Conservation (phyloP, 2,329 filamentous ascomycete species). For the Venturia nashicola region DNA sequence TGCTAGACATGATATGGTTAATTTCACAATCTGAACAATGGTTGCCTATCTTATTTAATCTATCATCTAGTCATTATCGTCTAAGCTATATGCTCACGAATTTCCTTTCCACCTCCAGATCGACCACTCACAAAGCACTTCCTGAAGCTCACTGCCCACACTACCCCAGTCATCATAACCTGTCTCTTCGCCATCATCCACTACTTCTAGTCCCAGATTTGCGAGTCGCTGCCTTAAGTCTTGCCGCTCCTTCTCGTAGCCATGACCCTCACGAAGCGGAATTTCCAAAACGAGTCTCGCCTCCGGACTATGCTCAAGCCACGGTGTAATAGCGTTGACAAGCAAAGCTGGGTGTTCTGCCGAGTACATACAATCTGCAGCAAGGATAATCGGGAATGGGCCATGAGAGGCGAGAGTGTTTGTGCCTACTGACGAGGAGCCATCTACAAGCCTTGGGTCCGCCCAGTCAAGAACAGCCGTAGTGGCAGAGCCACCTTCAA, state of each 20-base stretch:
- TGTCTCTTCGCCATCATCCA: constrained; percentile 50
- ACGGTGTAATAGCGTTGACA: constrained; percentile 54
- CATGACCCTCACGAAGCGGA: constrained; percentile 52
- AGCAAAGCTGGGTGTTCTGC: constrained; percentile 68
- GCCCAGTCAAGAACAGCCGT: constrained; percentile 65
- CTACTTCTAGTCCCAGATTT: constrained; percentile 36
- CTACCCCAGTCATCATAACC: constrained; percentile 65
- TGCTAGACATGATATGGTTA: not conserved
- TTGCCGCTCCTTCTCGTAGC: constrained; percentile 51
- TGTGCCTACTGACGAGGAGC: not conserved
- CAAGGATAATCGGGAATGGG: constrained; percentile 52
- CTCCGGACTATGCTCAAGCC: constrained; percentile 44
- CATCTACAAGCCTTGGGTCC: constrained; percentile 38
- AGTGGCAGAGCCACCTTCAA: constrained; percentile 43
- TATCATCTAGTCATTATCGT: not conserved
- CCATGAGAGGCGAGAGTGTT: not conserved
- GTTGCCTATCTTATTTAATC: not conserved
- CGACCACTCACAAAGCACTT: constrained; percentile 59
- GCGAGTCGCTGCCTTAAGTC: constrained; percentile 52
- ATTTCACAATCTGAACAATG: not conserved
- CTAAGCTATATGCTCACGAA: not conserved
- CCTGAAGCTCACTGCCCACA: constrained; percentile 30
- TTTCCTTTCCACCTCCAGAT: constrained; percentile 35
- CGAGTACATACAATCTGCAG: constrained; percentile 80
- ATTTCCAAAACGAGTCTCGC: constrained; percentile 69